Base-by-base conservation (phyloP, 2,329 filamentous ascomycete species). In the Mycocentrospora acerina region DNA sequence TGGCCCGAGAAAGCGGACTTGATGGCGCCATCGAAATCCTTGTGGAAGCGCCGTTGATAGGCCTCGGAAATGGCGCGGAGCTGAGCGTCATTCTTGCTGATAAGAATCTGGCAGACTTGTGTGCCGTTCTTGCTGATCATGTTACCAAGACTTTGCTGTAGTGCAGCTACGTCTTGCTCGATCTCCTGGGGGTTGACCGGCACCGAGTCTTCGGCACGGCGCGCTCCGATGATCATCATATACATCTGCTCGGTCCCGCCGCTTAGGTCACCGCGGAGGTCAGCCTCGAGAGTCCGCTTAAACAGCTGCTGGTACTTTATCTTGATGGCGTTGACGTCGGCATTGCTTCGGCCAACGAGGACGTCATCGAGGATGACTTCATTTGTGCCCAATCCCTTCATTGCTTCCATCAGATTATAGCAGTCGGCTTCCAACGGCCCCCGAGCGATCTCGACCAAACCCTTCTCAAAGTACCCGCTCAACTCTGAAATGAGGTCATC, bases 281-380 rank as follows among this genome's bases (percentile, higher is more conserved):
- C 86, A 10, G 74, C 71, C 55, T 90, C 85, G 1, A 97, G 78
- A 12, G 77, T 75, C 14, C 77, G 77, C 25, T 74, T 73, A 71
- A 84, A 90, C 1, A 78, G 80, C 12, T 78, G 77, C 29, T 83
- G 77, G 64, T 95, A 97, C 13, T 82, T 79, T 31, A 74, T 68
- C 71, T 94, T 95, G 74, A 98, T 96, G 26, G 88, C 88, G 37
- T 81, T 78, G 26, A 98, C 74, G 56, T 97, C 91, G 24, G 90
- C 89, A 59, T 97, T 97, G 24, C 83, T 86, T 24, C 91, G 81
- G 7, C 83, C 78, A 4, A 96, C 79, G 2, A 97, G 76, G 5
- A 95, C 78, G 54, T 97, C 91, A 63, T 95, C 93, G 33, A 98
- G 75, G 1, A 93, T 75, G 37, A 75, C 73, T 62, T 97, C 91